Percentiles rank a stretch among this genome's conserved stretches.
These are phyloP conservation scores for Clitopilus passeckerianus DNA, from an alignment of 768 basidiomycete species.

Conservation along the genomic window DNA sequence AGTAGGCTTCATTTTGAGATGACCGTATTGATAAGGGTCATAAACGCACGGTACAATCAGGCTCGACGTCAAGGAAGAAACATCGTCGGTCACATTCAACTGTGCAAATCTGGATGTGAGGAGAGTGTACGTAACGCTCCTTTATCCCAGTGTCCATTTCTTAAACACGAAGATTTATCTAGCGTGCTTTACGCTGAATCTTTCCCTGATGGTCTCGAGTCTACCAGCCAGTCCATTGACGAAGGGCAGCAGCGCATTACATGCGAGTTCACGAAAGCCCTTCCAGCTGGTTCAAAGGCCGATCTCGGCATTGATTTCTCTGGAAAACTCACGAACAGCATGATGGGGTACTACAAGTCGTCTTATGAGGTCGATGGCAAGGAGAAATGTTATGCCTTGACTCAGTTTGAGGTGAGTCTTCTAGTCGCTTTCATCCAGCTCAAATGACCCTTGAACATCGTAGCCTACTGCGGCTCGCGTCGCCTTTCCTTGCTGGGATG, in stretches of 20 bases:
- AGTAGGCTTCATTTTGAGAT: slow-evolving; percentile 35
- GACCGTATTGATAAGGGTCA: neutral
- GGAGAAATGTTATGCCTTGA: slow-evolving; percentile 68
- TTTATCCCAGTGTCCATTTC: neutral
- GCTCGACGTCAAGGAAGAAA: slow-evolving; percentile 58
- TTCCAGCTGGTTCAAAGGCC: slow-evolving; percentile 69
- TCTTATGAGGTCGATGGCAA: slow-evolving; percentile 59
- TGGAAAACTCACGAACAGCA: slow-evolving; percentile 58
- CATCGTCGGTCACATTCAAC: slow-evolving; percentile 63
- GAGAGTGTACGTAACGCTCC: slow-evolving; percentile 31
- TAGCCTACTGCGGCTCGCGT: slow-evolving; percentile 83
- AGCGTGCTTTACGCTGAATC: slow-evolving; percentile 51
- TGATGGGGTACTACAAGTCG: slow-evolving; percentile 84
- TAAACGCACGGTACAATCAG: slow-evolving; percentile 25
- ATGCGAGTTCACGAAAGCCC: slow-evolving; percentile 47
- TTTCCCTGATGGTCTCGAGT: slow-evolving; percentile 40
- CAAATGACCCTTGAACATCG: neutral
- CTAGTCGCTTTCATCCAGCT: neutral
- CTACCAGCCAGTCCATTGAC: slow-evolving; percentile 43
- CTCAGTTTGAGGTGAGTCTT: slow-evolving; percentile 75
- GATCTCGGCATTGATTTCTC: slow-evolving; percentile 66
- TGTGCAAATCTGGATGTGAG: slow-evolving; percentile 53
- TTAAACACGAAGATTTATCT: neutral
- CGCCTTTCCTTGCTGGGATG: slow-evolving; percentile 90
- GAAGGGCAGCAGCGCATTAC: slow-evolving; percentile 63